Conservation (phyloP, 768 basidiomycete species). For the Termitomyces sp. region DNA sequence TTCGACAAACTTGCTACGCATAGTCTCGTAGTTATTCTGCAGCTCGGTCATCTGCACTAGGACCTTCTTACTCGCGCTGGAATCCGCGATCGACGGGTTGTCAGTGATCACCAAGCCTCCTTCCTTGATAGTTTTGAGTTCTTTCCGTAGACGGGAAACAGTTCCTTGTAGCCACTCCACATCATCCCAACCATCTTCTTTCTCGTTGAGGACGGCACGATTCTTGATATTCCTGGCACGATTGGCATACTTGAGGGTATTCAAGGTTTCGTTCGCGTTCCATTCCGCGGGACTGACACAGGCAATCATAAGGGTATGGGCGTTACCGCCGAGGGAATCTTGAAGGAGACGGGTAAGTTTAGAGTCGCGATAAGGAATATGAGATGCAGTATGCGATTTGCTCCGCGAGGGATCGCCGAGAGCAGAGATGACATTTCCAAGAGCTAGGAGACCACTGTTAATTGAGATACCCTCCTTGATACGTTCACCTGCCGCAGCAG, state of each 20-base stretch:
- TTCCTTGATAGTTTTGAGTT: constrained; percentile 79
- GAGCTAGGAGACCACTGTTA: constrained; percentile 92
- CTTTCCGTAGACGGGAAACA: constrained; percentile 81
- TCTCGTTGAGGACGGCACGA: constrained; percentile 85
- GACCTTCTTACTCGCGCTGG: constrained; percentile 68
- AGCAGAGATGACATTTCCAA: constrained; percentile 98
- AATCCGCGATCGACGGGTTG: constrained; percentile 38
- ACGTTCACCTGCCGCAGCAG: constrained; percentile 92
- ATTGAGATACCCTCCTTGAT: constrained; percentile 99
- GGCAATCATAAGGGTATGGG: constrained; percentile 98
- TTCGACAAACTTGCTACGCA: constrained; percentile 82
- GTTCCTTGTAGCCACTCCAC: constrained; percentile 93
- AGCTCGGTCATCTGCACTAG: constrained; percentile 80
- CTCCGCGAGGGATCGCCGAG: constrained; percentile 90
- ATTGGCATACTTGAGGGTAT: constrained; percentile 95
- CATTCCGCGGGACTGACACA: constrained; percentile 96
- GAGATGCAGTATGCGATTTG: constrained; percentile 79
- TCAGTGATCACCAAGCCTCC: constrained; percentile 41
- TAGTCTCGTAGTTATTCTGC: constrained; percentile 81
- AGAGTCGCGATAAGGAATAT: constrained; percentile 97
- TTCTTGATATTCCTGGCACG: constrained; percentile 98
- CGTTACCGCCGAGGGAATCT: constrained; percentile 97
- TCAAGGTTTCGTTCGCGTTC: constrained; percentile 92
- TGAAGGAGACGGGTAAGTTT: constrained; percentile 95
- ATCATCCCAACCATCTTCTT: constrained; percentile 98